A percentile compares a stretch with the other conserved stretches of the same genome.
These are phyloP conservation scores for Talaromyces stipitatus DNA, from an alignment of 495 filamentous ascomycete genomes.

Conservation along the genomic window DNA sequence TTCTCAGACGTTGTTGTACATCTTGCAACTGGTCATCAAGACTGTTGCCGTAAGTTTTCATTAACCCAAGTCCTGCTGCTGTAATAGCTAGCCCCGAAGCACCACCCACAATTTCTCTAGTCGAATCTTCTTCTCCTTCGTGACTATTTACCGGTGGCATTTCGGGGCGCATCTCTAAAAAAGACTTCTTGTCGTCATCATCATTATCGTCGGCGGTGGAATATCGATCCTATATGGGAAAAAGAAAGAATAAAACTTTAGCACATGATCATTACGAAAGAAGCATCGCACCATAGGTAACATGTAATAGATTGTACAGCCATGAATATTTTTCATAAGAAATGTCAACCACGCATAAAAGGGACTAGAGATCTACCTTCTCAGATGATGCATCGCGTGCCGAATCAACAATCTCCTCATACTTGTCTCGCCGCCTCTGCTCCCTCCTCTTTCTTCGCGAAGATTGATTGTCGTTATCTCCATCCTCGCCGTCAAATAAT, in stretches of 20 bases:
- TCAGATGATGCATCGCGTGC: constrained; percentile 25
- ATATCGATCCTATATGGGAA: constrained; percentile 31
- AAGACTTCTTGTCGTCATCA: constrained; percentile 32
- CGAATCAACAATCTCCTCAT: constrained; percentile 30
- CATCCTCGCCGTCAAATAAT: constrained; percentile 12
- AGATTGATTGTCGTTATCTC: constrained; percentile 17
- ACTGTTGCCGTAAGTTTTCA: not conserved
- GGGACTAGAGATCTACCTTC: constrained; percentile 41
- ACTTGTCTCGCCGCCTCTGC: constrained; percentile 30
- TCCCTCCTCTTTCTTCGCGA: constrained; percentile 31
- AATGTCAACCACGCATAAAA: constrained; percentile 15
- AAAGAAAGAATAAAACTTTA: constrained; percentile 28
- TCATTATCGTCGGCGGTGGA: constrained; percentile 10
- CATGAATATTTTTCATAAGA: not conserved
- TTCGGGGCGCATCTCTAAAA: constrained; percentile 45
- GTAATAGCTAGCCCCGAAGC: constrained; percentile 29
- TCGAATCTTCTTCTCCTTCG: not conserved
- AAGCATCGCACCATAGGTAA: constrained; percentile 4
- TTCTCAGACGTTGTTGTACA: constrained; percentile 22
- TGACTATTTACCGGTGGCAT: constrained; percentile 22
- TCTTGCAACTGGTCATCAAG: not conserved
- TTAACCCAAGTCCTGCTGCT: constrained; percentile 9
- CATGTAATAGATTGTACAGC: constrained; percentile 8
- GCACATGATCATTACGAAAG: constrained; percentile 21
- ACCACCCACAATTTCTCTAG: constrained; percentile 13